Evolutionary conservation across 371 early-diverging fungal genomes (phyloP), one percentile per base, ranked within the genome.

Genomic region (Apophysomyces ossiformis): DNA sequence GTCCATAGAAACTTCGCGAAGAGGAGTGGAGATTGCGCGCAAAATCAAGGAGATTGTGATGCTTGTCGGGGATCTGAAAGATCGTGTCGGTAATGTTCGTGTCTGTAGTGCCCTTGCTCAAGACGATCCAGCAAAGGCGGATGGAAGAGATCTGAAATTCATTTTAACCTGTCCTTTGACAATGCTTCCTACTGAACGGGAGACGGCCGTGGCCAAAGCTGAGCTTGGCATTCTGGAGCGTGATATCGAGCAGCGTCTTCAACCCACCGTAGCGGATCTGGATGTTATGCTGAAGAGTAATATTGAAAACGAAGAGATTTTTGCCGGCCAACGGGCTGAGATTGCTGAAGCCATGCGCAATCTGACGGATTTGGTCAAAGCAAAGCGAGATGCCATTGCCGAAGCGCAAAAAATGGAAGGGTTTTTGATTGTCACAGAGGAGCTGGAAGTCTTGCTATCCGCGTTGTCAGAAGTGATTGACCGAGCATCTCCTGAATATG

Each of bases 401-500:
- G 73, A 69, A 59, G 84, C 83, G 8, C 74, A 77, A 41, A 77
- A 76, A 37, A 69, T 83, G 67, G 77, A 78, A 46, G 69, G 74
- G 0, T 83, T 85, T 37, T 65, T 84, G 64, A 75, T 71, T 0
- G 80, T 75, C 7, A 71, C 73, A 21, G 86, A 86, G 44, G 85
- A 82, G 64, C 50, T 83, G 16, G 83, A 86, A 39, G 79, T 81
- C 4, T 44, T 84, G 35, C 60, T 86, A 39, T 61, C 72, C 0
- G 80, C 83, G 6, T 57, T 84, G 18, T 67, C 71, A 7, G 86
- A 84, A 59, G 81, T 83, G 0, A 73, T 86, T 5, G 77, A 78
- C 11, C 71, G 73, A 26, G 77, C 81, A 3, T 71, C 82, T 6
- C 75, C 80, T 6, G 64, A 69, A 1, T 63, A 71, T 58, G 77